These are phyloP conservation scores for Trichoderma lentiforme DNA, from an alignment of 2,329 filamentous ascomycete species.

Conservation along the genomic window DNA sequence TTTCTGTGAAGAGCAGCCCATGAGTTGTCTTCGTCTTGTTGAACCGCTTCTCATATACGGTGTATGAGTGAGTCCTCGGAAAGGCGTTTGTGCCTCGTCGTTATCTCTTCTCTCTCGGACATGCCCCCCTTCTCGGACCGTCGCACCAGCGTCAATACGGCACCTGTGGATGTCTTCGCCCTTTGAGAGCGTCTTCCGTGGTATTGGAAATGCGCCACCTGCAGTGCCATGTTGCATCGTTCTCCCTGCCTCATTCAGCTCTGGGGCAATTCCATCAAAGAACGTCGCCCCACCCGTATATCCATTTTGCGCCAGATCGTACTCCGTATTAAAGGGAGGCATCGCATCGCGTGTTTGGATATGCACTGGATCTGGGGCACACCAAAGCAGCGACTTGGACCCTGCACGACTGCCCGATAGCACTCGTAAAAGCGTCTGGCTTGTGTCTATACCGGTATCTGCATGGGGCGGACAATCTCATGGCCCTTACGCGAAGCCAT, in stretches of 20 bases:
- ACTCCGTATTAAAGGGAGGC: neutral
- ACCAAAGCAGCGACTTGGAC: neutral
- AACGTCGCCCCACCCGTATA: neutral
- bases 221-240: conserved; percentile 10
- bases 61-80: neutral
- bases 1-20: neutral
- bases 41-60: neutral
- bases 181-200: neutral
- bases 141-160: neutral
- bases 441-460: neutral
- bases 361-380: neutral
- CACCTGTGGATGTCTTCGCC: neutral
- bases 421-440: neutral
- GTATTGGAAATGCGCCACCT: neutral
- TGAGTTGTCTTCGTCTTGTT: neutral
- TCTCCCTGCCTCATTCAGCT: neutral
- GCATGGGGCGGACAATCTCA: neutral
- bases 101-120: neutral
- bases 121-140: neutral
- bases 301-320: neutral
- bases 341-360: neutral
- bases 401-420: neutral
- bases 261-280: neutral
- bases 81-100: neutral
- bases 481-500: conserved; percentile 16